Conservation (phyloP, 2,329 filamentous ascomycete species). For the Pseudogymnoascus destructans region DNA sequence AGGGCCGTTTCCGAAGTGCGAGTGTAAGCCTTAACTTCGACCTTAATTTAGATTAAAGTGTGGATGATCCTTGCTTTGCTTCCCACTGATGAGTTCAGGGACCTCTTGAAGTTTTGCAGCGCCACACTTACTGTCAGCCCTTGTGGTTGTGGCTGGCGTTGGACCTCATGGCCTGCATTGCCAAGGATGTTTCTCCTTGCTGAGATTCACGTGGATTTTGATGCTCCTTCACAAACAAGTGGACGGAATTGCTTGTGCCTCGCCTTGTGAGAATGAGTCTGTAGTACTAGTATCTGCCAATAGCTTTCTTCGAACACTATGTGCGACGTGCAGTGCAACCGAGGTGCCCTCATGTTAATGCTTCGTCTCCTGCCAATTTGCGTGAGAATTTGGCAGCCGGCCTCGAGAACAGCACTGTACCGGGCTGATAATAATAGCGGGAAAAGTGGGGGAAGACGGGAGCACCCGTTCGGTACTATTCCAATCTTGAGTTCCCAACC, state of each 20-base stretch:
- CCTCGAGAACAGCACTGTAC: not conserved
- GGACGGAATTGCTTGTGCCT: not conserved
- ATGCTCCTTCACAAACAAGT: not conserved
- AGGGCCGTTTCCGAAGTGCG: not conserved
- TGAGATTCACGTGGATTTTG: not conserved
- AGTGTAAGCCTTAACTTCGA: not conserved
- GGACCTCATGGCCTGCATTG: not conserved
- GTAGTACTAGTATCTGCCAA: not conserved
- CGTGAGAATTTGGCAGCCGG: not conserved
- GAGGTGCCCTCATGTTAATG: not conserved
- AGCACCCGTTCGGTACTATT: not conserved
- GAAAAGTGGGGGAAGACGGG: not conserved
- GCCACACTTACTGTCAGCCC: not conserved
- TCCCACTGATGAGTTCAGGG: not conserved
- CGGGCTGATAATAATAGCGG: not conserved
- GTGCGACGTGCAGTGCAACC: not conserved
- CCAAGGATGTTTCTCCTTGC: not conserved
- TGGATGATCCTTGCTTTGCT: not conserved
- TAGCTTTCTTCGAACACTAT: not conserved
- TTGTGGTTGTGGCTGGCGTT: not conserved
- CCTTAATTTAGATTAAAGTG: not conserved
- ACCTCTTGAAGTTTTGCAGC: not conserved
- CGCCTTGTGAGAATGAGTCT: not conserved
- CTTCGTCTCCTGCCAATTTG: too few relatives aligned
- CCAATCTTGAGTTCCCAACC: not conserved